Conservation (phyloP, 257 asterid species). For the Solanum dulcamara region DNA sequence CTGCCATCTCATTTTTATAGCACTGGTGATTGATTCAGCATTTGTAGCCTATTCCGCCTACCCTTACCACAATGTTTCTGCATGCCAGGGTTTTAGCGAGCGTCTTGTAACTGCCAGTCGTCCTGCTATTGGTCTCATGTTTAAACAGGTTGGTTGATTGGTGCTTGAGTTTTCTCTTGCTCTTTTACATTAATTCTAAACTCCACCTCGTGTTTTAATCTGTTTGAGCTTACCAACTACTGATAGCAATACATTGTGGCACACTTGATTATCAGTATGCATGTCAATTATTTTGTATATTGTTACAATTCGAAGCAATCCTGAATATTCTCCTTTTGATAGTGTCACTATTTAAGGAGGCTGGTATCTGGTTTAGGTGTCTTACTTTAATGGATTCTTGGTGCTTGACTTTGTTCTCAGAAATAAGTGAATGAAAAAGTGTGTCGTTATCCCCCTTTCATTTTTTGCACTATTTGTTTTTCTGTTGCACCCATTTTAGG, state of each 20-base stretch:
- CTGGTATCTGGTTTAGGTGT: neutral
- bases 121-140: conserved; percentile 85
- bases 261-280: neutral
- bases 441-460: neutral
- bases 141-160: conserved; percentile 62
- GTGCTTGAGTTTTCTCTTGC: neutral
- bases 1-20: neutral
- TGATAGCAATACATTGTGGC: neutral
- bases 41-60: neutral
- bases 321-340: neutral
- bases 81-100: conserved; percentile 82
- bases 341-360: neutral
- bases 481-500: neutral
- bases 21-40: neutral
- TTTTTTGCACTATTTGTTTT: neutral
- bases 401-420: neutral
- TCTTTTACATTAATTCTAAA: neutral
- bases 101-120: conserved; percentile 87
- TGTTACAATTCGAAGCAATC: neutral
- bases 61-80: conserved; percentile 5
- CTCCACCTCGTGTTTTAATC: neutral
- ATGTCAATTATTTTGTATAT: neutral
- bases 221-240: neutral
- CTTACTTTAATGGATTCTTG: neutral
- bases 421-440: neutral